A percentile compares a stretch with the other conserved stretches of the same genome.
Evolutionary conservation across 352 stramenopile genomes (phyloP).

Genomic region (Pythium scleroteichum): DNA sequence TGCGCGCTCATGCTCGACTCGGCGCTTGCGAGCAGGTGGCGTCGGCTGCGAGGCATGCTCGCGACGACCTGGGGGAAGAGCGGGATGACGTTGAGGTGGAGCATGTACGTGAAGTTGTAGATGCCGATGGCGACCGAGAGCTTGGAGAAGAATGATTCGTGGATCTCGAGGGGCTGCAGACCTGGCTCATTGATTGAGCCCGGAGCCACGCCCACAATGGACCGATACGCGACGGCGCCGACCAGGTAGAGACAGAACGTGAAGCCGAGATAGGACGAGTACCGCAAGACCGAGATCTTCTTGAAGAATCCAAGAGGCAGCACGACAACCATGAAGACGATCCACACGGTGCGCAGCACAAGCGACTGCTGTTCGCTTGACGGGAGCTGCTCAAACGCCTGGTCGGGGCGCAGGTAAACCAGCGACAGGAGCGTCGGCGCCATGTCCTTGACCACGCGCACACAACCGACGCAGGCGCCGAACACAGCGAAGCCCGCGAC

Average conservation of each 20-base stretch:
- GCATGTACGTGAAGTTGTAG: slow-evolving; percentile 87
- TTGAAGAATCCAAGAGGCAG: slow-evolving; percentile 67
- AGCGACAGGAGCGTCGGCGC: slow-evolving; percentile 54
- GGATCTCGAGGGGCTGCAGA: slow-evolving; percentile 20
- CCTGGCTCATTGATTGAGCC: background rate
- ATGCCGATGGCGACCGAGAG: slow-evolving; percentile 68
- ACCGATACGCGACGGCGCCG: slow-evolving; percentile 57
- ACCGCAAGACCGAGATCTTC: slow-evolving; percentile 73
- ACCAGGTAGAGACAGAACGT: slow-evolving; percentile 73
- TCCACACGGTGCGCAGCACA: slow-evolving; percentile 47
- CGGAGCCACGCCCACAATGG: slow-evolving; percentile 15
- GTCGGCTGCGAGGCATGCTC: slow-evolving; percentile 8
- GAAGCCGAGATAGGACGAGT: slow-evolving; percentile 76
- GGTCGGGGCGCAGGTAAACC: slow-evolving; percentile 29
- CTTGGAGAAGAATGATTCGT: slow-evolving; percentile 40
- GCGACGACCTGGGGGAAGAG: slow-evolving; percentile 58
- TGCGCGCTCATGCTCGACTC: slow-evolving; percentile 43
- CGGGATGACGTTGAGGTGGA: slow-evolving; percentile 80
- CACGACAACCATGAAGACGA: slow-evolving; percentile 61
- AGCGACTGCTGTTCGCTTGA: slow-evolving; percentile 34
- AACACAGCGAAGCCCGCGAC: slow-evolving; percentile 76
- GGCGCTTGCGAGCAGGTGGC: slow-evolving; percentile 22
- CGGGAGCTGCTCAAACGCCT: slow-evolving; percentile 28
- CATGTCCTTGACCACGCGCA: slow-evolving; percentile 76
- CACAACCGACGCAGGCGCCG: slow-evolving; percentile 71